These are phyloP conservation scores for Petunia secreta DNA, from an alignment of 257 asterid species.

Conservation along the genomic window DNA sequence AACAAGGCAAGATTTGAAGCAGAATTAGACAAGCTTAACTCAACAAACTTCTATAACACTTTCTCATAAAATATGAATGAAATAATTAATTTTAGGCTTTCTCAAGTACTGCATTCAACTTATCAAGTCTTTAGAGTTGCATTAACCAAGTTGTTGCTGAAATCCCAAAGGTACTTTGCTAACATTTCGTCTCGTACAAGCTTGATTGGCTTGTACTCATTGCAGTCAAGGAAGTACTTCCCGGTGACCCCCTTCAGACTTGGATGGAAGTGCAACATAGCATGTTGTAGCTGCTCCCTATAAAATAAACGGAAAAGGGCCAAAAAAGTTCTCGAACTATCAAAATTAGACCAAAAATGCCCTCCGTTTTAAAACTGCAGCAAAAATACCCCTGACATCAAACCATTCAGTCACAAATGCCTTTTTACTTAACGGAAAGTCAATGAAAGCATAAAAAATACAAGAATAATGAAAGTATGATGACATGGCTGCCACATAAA, in stretches of 20 bases:
- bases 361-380: too few relatives aligned
- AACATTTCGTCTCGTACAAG: conserved; percentile 47
- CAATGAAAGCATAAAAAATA: too few relatives aligned
- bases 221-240: conserved; percentile 63
- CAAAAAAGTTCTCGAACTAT: too few relatives aligned
- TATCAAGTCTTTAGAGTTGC: conserved; percentile 41
- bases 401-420: too few relatives aligned
- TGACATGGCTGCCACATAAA: too few relatives aligned
- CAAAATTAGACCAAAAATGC: too few relatives aligned
- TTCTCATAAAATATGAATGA: background rate
- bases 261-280: conserved; percentile 74
- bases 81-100: background rate
- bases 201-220: conserved; percentile 43
- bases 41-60: background rate
- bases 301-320: too few relatives aligned
- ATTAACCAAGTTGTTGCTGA: conserved; percentile 57
- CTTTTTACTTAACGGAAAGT: too few relatives aligned
- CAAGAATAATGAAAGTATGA: too few relatives aligned
- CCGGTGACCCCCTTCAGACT: conserved; percentile 53
- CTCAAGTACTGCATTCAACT: background rate
- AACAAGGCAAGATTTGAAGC: background rate
- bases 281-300: conserved; percentile 85
- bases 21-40: background rate
- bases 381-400: too few relatives aligned
- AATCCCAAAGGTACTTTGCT: conserved; percentile 66